Conservation (phyloP, 345 rosid species). For the Citrus glauca region DNA sequence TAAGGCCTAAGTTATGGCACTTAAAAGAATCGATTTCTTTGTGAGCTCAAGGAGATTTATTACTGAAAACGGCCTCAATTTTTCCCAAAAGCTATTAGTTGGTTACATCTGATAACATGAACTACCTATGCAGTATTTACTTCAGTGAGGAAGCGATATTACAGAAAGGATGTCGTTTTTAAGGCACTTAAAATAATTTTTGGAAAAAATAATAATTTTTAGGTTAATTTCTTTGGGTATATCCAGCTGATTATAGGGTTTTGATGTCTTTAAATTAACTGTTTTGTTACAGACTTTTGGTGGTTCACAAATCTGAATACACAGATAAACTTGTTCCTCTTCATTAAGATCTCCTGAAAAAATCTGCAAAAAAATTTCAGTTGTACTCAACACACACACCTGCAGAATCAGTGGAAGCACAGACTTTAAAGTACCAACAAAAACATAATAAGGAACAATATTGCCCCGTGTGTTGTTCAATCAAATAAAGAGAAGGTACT, state of each 20-base stretch:
- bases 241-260: neutral
- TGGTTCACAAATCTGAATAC: neutral
- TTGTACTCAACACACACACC: slow-evolving; percentile 22
- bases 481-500: slow-evolving; percentile 42
- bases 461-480: slow-evolving; percentile 54
- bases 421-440: slow-evolving; percentile 48
- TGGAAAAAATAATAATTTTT: neutral
- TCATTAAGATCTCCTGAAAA: neutral
- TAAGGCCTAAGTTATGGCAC: neutral
- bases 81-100: neutral
- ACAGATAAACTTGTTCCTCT: neutral
- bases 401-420: slow-evolving; percentile 34
- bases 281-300: slow-evolving; percentile 15
- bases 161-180: neutral
- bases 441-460: slow-evolving; percentile 64
- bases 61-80: neutral
- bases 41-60: neutral
- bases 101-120: neutral
- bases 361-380: slow-evolving; percentile 17
- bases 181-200: neutral
- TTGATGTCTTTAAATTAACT: slow-evolving; percentile 4
- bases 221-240: neutral
- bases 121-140: neutral
- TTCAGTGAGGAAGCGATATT: neutral
- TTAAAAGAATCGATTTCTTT: neutral